These are phyloP conservation scores for Phanerodontia chrysosporium DNA, from an alignment of 768 basidiomycete genomes.

Conservation along the genomic window DNA sequence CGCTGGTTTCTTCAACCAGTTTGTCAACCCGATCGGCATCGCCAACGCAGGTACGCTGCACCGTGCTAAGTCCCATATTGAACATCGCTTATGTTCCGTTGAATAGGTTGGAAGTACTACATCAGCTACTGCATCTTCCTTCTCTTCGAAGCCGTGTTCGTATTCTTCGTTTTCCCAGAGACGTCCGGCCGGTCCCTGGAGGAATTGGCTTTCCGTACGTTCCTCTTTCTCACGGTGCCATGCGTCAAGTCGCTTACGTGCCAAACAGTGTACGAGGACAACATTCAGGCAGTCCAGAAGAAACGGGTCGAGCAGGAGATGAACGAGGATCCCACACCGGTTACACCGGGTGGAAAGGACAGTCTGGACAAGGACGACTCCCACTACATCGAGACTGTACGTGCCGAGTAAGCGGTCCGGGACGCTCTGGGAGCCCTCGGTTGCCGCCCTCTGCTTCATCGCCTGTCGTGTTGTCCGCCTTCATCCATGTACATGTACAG, in stretches of 20 bases:
- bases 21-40: slow-evolving; percentile 63
- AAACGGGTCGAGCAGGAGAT: slow-evolving; percentile 40
- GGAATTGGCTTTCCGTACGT: slow-evolving; percentile 56
- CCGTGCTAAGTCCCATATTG: not conserved
- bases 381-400: slow-evolving; percentile 15
- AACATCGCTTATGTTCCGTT: not conserved
- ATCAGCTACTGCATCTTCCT: slow-evolving; percentile 53
- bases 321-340: slow-evolving; percentile 15
- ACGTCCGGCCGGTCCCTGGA: slow-evolving; percentile 50
- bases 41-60: slow-evolving; percentile 42
- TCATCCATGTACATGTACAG: too few relatives aligned
- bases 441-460: too few relatives aligned
- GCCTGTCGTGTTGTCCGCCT: too few relatives aligned
- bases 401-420: not conserved
- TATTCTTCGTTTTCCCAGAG: slow-evolving; percentile 63
- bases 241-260: not conserved
- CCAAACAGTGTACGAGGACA: slow-evolving; percentile 39
- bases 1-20: slow-evolving; percentile 61
- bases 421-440: too few relatives aligned
- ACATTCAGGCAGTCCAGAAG: slow-evolving; percentile 36
- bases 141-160: slow-evolving; percentile 48
- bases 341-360: slow-evolving; percentile 12
- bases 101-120: slow-evolving; percentile 52
- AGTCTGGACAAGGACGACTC: slow-evolving; percentile 19
- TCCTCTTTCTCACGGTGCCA: not conserved